A percentile compares a stretch with the other conserved stretches of the same genome.
phyloP scores from a whole-genome alignment of 495 filamentous ascomycete species.

The Bryoglossum gracile region DNA sequence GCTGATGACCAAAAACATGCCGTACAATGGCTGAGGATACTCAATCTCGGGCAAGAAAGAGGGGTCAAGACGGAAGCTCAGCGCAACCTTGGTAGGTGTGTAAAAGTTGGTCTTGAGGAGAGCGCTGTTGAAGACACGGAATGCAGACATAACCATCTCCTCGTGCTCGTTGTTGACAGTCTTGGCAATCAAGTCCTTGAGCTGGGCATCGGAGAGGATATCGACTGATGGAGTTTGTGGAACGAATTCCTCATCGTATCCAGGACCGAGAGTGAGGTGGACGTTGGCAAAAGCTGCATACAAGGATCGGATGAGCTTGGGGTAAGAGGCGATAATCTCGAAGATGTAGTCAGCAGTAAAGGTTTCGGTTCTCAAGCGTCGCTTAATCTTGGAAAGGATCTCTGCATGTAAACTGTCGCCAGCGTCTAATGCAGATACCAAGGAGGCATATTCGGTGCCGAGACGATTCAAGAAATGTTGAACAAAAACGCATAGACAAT shows the following conservation, averaged over 20 bases:
- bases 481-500: conserved; percentile 95
- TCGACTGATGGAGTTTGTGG: conserved; percentile 59
- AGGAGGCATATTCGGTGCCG: conserved; percentile 78
- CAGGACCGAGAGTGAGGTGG: conserved; percentile 76
- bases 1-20: conserved; percentile 97
- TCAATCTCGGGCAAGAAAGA: conserved; percentile 81
- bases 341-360: conserved; percentile 97
- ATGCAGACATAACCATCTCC: conserved; percentile 96
- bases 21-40: conserved; percentile 89
- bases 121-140: conserved; percentile 85
- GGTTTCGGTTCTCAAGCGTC: conserved; percentile 87
- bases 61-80: conserved; percentile 92
- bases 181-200: conserved; percentile 75
- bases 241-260: conserved; percentile 55
- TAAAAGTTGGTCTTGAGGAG: conserved; percentile 99
- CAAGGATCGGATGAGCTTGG: conserved; percentile 75
- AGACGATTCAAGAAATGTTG: conserved; percentile 96
- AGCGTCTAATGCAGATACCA: conserved; percentile 71
- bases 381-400: conserved; percentile 91
- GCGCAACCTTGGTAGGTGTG: conserved; percentile 95
- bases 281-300: conserved; percentile 89
- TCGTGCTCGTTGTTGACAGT: conserved; percentile 89
- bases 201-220: conserved; percentile 67
- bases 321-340: conserved; percentile 91
- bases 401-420: conserved; percentile 81